Evolutionary conservation across 2,329 filamentous ascomycete genomes (phyloP), one percentile per base, ranked within the genome.

Genomic region (Calcarisporium arbuscula): DNA sequence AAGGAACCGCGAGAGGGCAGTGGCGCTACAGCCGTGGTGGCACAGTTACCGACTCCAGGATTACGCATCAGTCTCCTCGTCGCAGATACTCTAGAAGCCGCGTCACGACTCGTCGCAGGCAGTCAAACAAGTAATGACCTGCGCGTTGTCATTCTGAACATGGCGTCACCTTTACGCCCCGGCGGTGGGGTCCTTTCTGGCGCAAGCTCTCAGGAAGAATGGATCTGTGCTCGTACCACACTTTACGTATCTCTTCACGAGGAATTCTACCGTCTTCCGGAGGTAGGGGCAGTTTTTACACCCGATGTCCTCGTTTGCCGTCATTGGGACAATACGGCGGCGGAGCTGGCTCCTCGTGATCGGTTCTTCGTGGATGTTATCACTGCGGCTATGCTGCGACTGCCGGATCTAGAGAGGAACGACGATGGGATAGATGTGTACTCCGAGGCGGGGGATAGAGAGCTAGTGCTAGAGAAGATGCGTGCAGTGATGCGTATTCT

Each of bases 121-220:
- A 17, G 12, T 19, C 15, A 23, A 16, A 17, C 28, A 8, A 29
- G 16, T 12, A 14, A 29, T 14, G 12, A 29, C 11, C n/a, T 19
- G 9, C 38, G 38, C n/a, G 62, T 75, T 2, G 72, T 65, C 5
- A 60, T 82, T 17, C 60, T 82, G 4, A 80, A 78, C 51, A 80
- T 81, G 75, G 76, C 75, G 0, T 81, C 76, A 0, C 73, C 75
- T 0, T 62, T 78, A 1, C 66, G 67, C 0, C 72, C 77, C 0
- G 78, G 78, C 10, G 77, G 77, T 7, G 78, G 77, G 1, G 69
- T 81, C 19, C 53, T 80, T 1, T 66, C 67, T 11, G 78, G 78
- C 15, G 73, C 75, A 0, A 70, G 69, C 8, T 70, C 68, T 5
- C 74, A 80, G 41, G 77, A 82, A 47, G 77, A 80, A 47, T 72